Evolutionary conservation across 805 yeast genomes (phyloP), one percentile per base, ranked within the genome.

Genomic region (Schizosaccharomyces octosporus): DNA sequence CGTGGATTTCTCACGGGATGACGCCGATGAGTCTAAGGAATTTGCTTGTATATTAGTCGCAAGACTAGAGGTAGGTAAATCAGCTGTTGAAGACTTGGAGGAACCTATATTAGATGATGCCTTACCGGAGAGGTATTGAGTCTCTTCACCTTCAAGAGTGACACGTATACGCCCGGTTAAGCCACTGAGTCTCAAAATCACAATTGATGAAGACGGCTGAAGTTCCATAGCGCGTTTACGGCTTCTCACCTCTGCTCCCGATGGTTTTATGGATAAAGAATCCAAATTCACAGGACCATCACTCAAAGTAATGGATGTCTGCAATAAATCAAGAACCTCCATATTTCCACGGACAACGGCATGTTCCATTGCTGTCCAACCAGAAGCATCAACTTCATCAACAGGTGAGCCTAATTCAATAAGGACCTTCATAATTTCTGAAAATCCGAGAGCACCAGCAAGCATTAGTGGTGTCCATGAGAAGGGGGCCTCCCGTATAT

Each of bases 291-390:
- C 57, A 51, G 57, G 57, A 17, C 27, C 27, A 51, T 51, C 36
- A 24, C 57, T 51, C 36, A 51, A 27, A 17, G 36, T 29, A 1
- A 51, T 4, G 3, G 21, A 5, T 13, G 57, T 51, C 4, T 29
- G 21, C 31, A 51, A 29, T 6, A 24, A 5, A 85, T 88, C 62
- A 87, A 74, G 83, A 45, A 87, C 79, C 2, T 74, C 76, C 63
- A 89, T 72, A 69, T 88, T 95, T 4, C 97, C 97, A 66, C 97
- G 78, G 58, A 90, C 74, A 59, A 87, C 83, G 0, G 97, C 96
- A 71, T 90, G 97, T 68, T 90, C 97, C 82, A 87, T 82, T n/a
- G 97, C 95, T 21, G 87, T 81, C 97, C 97, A 90, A 0, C 97
- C 97, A 61, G 93, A 83, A 58, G 81, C 83, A 72, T 90, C 97